Conservation (phyloP, 495 filamentous ascomycete genomes). For the Haplographium delicatum region DNA sequence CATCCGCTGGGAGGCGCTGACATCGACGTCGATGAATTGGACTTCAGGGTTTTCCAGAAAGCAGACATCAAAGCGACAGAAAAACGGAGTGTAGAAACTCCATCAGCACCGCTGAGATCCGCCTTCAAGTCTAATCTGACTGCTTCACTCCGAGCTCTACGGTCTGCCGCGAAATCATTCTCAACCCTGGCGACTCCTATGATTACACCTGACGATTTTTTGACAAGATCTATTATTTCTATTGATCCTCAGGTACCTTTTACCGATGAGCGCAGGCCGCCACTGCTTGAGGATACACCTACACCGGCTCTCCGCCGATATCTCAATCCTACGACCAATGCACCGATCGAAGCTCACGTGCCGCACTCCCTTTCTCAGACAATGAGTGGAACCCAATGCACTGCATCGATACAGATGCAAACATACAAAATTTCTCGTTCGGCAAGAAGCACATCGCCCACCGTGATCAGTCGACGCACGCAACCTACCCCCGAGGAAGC, state of each 20-base stretch:
- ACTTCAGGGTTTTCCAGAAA: conserved; percentile 41
- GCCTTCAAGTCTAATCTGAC: conserved; percentile 93
- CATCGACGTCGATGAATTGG: conserved; percentile 35
- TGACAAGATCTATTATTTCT: conserved; percentile 76
- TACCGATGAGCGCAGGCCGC: conserved; percentile 83
- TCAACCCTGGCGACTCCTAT: conserved; percentile 68
- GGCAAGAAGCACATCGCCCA: conserved; percentile 32
- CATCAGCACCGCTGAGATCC: conserved; percentile 38
- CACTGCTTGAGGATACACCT: conserved; percentile 66
- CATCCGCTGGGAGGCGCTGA: conserved; percentile 41
- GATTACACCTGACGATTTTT: conserved; percentile 80
- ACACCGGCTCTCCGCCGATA: conserved; percentile 87
- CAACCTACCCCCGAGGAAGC: conserved; percentile 18
- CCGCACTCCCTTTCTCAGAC: conserved; percentile 28
- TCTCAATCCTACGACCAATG: conserved; percentile 73
- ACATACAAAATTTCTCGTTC: conserved; percentile 60
- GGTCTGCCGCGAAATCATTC: conserved; percentile 78
- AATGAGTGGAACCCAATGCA: conserved; percentile 41
- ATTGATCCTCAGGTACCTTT: conserved; percentile 68
- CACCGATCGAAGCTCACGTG: conserved; percentile 60
- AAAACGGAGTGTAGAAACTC: conserved; percentile 26
- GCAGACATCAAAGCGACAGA: conserved; percentile 28
- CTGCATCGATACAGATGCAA: conserved; percentile 82
- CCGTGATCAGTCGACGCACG: conserved; percentile 25
- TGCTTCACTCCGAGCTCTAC: conserved; percentile 80